Evolutionary conservation across 2,329 filamentous ascomycete genomes (phyloP).

Genomic region (Colletotrichum neosansevieriae): DNA sequence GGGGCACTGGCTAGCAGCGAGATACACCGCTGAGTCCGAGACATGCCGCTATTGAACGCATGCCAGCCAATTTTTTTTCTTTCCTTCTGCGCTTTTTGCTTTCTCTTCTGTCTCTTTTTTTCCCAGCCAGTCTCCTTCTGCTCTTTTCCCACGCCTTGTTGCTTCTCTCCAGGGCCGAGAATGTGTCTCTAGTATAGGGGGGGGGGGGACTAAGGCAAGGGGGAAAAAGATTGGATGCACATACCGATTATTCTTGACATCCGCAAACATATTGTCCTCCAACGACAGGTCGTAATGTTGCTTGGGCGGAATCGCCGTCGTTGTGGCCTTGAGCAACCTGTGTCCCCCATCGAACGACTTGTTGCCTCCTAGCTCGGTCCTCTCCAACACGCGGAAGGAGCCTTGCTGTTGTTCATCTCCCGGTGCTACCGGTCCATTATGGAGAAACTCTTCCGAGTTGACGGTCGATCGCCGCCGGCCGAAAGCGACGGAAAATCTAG

Average conservation of each 20-base stretch:
- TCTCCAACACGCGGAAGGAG: slow-evolving; percentile 71
- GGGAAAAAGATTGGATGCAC: slow-evolving; percentile 47
- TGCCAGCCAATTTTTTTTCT: slow-evolving; percentile 23
- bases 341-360: slow-evolving; percentile 66
- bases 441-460: slow-evolving; percentile 64
- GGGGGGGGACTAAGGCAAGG: slow-evolving; percentile 31
- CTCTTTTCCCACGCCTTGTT: slow-evolving; percentile 9
- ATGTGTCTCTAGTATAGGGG: slow-evolving; percentile 16
- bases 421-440: slow-evolving; percentile 61
- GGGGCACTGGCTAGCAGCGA: slow-evolving; percentile 27
- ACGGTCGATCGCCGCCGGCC: slow-evolving; percentile 71
- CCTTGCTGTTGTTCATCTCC: slow-evolving; percentile 51
- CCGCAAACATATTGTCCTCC: slow-evolving; percentile 70
- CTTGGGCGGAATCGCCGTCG: slow-evolving; percentile 49
- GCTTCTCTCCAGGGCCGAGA: slow-evolving; percentile 24
- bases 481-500: slow-evolving; percentile 71
- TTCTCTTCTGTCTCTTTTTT: not conserved
- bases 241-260: slow-evolving; percentile 69
- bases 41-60: slow-evolving; percentile 40
- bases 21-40: slow-evolving; percentile 37
- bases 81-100: slow-evolving; percentile 2
- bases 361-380: slow-evolving; percentile 57
- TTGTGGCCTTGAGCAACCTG: slow-evolving; percentile 55
- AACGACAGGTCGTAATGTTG: slow-evolving; percentile 53
- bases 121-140: not conserved